phyloP scores from a whole-genome alignment of 2,329 filamentous ascomycete genomes.

The Hypoxylon rubiginosum region DNA sequence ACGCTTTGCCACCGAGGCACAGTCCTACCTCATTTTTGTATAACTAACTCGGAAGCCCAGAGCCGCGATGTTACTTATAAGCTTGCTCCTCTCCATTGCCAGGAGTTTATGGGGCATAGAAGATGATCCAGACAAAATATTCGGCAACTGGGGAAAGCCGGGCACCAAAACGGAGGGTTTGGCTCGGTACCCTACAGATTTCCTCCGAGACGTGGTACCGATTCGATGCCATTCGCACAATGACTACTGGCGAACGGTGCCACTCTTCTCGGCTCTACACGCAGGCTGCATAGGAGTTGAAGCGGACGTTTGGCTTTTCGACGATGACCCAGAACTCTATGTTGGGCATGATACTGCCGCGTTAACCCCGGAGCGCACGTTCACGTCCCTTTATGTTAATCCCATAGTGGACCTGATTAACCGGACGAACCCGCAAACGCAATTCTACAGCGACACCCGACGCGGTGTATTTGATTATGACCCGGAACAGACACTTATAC shows the following conservation, averaged over 20 bases:
- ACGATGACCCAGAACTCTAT: constrained; percentile 62
- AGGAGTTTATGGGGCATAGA: constrained; percentile 50
- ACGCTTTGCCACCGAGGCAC: constrained; percentile 38
- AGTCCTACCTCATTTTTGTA: constrained; percentile 1
- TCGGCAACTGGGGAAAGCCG: constrained; percentile 48
- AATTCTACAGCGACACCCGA: constrained; percentile 59
- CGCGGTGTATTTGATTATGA: constrained; percentile 70
- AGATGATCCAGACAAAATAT: constrained; percentile 49
- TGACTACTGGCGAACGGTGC: constrained; percentile 76
- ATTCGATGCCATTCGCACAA: constrained; percentile 77
- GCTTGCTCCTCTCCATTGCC: constrained; percentile 50
- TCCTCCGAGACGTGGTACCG: constrained; percentile 67
- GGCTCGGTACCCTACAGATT: constrained; percentile 63
- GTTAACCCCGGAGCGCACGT: constrained; percentile 68
- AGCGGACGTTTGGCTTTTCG: constrained; percentile 76
- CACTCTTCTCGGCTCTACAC: constrained; percentile 72
- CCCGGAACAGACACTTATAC: constrained; percentile 66
- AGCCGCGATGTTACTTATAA: constrained; percentile 52
- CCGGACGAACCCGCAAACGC: constrained; percentile 62
- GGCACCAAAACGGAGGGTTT: constrained; percentile 55
- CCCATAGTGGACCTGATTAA: constrained; percentile 72
- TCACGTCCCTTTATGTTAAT: constrained; percentile 73
- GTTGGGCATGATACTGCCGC: constrained; percentile 73
- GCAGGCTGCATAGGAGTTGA: constrained; percentile 75
- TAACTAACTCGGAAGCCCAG: constrained; percentile 44